A percentile compares a stretch with the other conserved stretches of the same genome.
Evolutionary conservation across 1,284 basidiomycete species (phyloP).

Genomic region (Melampsora larici-populina): DNA sequence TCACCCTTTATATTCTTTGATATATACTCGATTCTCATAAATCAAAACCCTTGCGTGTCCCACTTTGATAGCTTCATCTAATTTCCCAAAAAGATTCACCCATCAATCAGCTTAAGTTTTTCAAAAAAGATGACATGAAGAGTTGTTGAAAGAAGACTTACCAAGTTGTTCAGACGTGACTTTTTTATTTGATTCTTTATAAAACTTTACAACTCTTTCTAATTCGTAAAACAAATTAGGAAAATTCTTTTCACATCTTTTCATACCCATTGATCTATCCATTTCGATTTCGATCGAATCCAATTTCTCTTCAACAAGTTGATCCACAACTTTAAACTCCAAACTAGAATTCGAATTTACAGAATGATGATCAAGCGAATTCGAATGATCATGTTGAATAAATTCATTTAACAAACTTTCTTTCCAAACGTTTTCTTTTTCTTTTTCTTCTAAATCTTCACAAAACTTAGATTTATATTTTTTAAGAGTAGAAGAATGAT

Average conservation of each 20-base stretch:
- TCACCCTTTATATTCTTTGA: slow-evolving; percentile 30
- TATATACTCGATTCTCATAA: slow-evolving; percentile 49
- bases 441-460: too few species aligned
- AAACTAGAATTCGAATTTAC: background rate
- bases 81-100: background rate
- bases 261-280: slow-evolving; percentile 9
- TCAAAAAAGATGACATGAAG: background rate
- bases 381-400: background rate
- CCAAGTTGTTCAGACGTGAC: slow-evolving; percentile 28
- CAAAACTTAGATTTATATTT: slow-evolving; percentile 2
- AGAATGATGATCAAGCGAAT: background rate
- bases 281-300: slow-evolving; percentile 1
- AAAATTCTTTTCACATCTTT: slow-evolving; percentile 15
- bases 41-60: slow-evolving; percentile 50
- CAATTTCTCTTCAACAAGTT: background rate
- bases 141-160: too few species aligned
- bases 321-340: too few species aligned
- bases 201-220: slow-evolving; percentile 12
- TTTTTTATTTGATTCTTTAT: slow-evolving; percentile 2
- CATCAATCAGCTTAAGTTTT: too few species aligned
- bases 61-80: slow-evolving; percentile 36
- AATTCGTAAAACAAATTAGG: slow-evolving; percentile 34
- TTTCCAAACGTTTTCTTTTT: too few species aligned
- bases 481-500: background rate
- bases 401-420: too few species aligned